These are phyloP conservation scores for Quercus tomentella DNA, from an alignment of 331 rosid species.

Conservation along the genomic window DNA sequence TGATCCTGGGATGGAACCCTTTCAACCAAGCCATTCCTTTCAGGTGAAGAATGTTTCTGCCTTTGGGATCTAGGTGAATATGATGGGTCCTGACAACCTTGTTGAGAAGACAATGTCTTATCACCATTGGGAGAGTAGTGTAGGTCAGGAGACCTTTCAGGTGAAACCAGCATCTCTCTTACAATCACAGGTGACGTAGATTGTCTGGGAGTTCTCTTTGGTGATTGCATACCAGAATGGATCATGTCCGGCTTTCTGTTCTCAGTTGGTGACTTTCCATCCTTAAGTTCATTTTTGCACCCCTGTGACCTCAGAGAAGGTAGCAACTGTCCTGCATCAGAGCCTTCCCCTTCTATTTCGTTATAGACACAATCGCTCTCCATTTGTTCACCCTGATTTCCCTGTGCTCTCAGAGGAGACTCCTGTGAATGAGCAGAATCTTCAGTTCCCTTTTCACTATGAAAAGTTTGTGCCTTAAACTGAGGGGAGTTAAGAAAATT, in stretches of 20 bases:
- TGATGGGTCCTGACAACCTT: background rate
- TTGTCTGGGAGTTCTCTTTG: background rate
- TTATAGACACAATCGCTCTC: background rate
- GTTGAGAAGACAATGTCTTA: background rate
- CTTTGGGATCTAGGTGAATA: background rate
- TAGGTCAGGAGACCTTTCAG: background rate
- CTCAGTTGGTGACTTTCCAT: background rate
- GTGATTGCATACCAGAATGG: background rate
- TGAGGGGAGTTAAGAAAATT: background rate
- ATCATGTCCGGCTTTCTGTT: background rate
- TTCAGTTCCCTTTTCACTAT: background rate
- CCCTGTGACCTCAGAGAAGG: background rate
- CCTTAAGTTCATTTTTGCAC: background rate
- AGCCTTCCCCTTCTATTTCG: background rate
- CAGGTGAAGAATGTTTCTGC: background rate
- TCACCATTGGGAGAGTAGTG: background rate
- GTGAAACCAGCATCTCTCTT: background rate
- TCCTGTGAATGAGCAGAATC: slow-evolving; percentile 9
- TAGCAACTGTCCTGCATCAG: background rate
- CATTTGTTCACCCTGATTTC: background rate
- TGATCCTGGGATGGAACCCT: background rate
- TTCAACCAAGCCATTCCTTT: background rate
- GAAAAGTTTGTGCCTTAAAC: background rate
- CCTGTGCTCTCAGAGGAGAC: background rate
- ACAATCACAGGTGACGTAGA: background rate